Conservation (phyloP, 2,329 filamentous ascomycete genomes). For the Botrytis galanthina region DNA sequence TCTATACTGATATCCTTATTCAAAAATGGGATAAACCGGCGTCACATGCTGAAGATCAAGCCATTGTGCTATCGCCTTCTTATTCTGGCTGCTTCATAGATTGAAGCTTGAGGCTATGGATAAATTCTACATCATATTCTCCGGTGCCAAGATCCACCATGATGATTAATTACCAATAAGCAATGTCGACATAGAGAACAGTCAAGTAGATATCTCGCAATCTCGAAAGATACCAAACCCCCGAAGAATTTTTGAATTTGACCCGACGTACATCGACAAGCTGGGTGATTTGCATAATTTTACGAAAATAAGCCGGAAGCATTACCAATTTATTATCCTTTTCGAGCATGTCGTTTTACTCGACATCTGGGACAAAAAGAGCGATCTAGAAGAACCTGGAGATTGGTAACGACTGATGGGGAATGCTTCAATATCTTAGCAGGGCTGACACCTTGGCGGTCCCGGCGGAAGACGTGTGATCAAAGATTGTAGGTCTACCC, state of each 20-base stretch:
- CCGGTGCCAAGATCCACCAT: background rate
- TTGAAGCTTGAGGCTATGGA: background rate
- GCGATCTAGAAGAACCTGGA: constrained; percentile 1
- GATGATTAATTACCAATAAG: constrained; percentile 6
- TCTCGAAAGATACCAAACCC: constrained; percentile 1
- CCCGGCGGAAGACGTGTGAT: constrained; percentile 4
- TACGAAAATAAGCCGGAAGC: constrained; percentile 21
- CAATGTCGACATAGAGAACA: background rate
- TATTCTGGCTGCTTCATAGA: background rate
- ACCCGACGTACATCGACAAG: background rate
- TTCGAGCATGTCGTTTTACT: background rate
- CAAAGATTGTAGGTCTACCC: background rate
- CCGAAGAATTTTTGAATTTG: constrained; percentile 6
- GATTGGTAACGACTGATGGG: background rate
- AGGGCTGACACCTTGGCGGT: constrained; percentile 14
- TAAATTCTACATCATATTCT: background rate
- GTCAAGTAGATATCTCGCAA: background rate
- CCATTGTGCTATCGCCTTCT: background rate
- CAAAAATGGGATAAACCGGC: background rate
- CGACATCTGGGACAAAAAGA: constrained; percentile 1
- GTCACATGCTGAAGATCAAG: constrained; percentile 8
- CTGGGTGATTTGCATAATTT: constrained; percentile 6
- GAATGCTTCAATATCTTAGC: background rate
- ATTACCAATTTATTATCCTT: constrained; percentile 6
- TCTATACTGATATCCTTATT: background rate